Conservation (phyloP, 208 protist genomes). For the Trypanosoma melophagium region DNA sequence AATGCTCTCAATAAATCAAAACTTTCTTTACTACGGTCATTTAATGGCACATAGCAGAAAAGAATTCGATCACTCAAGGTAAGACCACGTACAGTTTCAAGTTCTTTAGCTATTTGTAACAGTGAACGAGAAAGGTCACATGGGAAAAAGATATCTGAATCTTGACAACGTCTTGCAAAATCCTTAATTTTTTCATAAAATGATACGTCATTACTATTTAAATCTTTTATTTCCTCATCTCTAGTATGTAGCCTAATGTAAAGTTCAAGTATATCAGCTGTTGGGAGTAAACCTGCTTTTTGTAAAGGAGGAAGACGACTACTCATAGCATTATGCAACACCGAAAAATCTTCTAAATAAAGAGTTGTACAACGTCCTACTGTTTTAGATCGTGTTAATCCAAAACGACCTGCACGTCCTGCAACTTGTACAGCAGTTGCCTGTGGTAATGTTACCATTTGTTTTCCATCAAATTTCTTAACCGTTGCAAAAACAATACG, state of each 20-base stretch:
- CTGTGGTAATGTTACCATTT: conserved; percentile 35
- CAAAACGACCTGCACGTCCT: conserved; percentile 89
- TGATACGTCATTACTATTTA: background rate
- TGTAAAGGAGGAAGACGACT: conserved; percentile 23
- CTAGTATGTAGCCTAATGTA: conserved; percentile 46
- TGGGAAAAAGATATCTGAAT: conserved; percentile 53
- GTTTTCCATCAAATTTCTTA: conserved; percentile 82
- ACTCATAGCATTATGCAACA: conserved; percentile 34
- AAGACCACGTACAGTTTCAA: conserved; percentile 52
- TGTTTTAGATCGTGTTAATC: conserved; percentile 37
- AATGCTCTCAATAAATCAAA: conserved; percentile 48
- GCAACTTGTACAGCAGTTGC: conserved; percentile 73
- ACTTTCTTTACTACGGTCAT: conserved; percentile 43
- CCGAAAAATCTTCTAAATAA: conserved; percentile 38
- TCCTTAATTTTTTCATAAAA: conserved; percentile 43
- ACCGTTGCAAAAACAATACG: conserved; percentile 83
- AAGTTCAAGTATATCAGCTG: conserved; percentile 70
- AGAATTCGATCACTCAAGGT: conserved; percentile 59
- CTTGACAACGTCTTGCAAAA: conserved; percentile 42
- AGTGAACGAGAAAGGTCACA: conserved; percentile 76
- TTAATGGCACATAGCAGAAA: conserved; percentile 83
- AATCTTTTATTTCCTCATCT: conserved; percentile 7
- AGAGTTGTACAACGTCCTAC: conserved; percentile 70
- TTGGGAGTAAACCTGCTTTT: conserved; percentile 69
- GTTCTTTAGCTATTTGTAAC: conserved; percentile 51